Evolutionary conservation across 169 alveolate species (phyloP), one percentile per base, ranked within the genome.

Genomic region (Eimeria mitis): DNA sequence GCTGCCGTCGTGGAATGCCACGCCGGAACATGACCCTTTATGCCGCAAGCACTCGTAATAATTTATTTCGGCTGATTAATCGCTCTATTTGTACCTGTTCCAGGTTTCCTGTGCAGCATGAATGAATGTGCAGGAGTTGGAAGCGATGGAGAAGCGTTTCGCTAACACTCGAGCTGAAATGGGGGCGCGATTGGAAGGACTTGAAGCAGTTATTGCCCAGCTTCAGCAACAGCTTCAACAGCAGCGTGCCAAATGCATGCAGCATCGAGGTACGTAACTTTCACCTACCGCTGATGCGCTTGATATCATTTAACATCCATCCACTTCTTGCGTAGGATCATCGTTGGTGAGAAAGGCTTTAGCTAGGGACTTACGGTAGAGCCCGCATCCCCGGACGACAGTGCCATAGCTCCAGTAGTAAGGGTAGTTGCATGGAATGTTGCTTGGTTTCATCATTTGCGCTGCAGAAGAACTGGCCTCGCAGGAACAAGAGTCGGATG

Each of bases 201-300:
- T 91, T n/a, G 95, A 91, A 25, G 70, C 90, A 40, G 83, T 79
- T 59, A 79, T 91, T 71, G 68, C 70, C 54, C 91, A 91, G 91
- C 95, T 91, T 8, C 95, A 81, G 42, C 73, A 79, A 8, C 95
- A 91, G 71, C 91, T 91, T 25, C 70, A 91, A 59, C 76, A 76
- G 44, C 95, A 91, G 73, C 81, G 73, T 34, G 76, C 54, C 52
- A 83, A 52, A 61, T 83, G 90, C 76, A 83, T 34, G 75, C 90
- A 83, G 37, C 75, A 83, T 40, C 47, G 73, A 83, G 90, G 90
- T 61, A 8, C 34, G 90, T 40, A 49, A 49, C 76, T 54, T 0
- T 16, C 44, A 19, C 68, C 47, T 13, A n/a, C 40, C 61, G 0
- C 54, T 40, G 54, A 21, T 1, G 34, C 54, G 1, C 54, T 1